Base-by-base conservation (phyloP, 2,329 filamentous ascomycete species). In the Ophioceras dolichostomum region DNA sequence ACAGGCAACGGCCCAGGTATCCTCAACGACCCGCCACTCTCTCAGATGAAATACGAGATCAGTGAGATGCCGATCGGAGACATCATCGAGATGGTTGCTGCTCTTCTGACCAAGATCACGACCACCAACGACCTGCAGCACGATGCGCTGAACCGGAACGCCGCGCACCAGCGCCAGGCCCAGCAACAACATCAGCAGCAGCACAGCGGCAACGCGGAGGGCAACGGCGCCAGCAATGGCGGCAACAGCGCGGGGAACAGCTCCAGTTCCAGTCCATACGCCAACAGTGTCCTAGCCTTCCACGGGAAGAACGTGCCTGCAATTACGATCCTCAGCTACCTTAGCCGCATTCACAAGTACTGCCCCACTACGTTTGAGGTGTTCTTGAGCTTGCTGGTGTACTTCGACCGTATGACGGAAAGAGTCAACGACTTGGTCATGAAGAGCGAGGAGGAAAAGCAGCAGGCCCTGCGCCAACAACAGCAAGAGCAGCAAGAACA, bases 381-480 rank as follows among this genome's bases (percentile, higher is more conserved):
- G 0, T 98, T 98, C 54, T 64, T 98, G 42, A 95, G 88, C 54
- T 62, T 98, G 50, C 64, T 98, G 39, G 88, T 98, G 22, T 98
- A 96, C 60, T 98, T 98, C 60, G 91, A 98, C 57, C 83, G 91
- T 43, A 98, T 98, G 91, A 95, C 89, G 31, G 91, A 96, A 57
- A 75, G 86, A 41, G 87, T 96, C 41, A 96, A 96, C 54, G 79
- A 82, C 32, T 70, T 80, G 40, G 81, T 86, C 6, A 70, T 82
- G 56, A 76, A 81, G 53, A 76, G 71, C 51, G 79, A 71, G 60
- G 64, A 75, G 59, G 53, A 62, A 47, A 58, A 63, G 43, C 17
- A 20, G 12, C n/a, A 16, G 17, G 17, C n/a, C 28, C 14, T 14
- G n/a, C 14, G 45, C 51, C 19, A 45, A 45, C 18, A 39, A 43